Evolutionary conservation across 2,329 filamentous ascomycete species (phyloP), one percentile per base, ranked within the genome.

Genomic region (Ascocoryne sarcoides): DNA sequence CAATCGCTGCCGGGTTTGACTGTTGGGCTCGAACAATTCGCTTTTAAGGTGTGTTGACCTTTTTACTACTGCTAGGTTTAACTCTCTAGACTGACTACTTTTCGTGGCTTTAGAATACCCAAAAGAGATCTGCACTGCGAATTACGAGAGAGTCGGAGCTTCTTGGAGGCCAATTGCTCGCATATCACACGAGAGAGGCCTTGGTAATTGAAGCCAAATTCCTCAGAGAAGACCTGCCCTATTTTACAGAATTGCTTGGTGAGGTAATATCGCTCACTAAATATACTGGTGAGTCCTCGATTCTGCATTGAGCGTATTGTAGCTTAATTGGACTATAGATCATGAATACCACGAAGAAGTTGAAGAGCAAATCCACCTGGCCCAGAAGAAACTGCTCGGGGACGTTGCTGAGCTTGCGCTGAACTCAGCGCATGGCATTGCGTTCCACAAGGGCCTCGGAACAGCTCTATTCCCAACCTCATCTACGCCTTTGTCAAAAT

Each of bases 111-210:
- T 42, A 90, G 83, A 88, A 82, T 73, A 98, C 92, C 57, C 66
- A 80, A 55, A 84, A 83, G 68, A 82, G 92, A 65, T 92, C 89
- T 53, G 86, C 86, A 44, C 73, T 98, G 59, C 85, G 89, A 63
- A 95, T 98, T 65, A 84, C 82, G 61, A 84, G 92, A 71, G 92
- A 98, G 71, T 78, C 86, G 58, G 92, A 98, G 70, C 82, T 98
- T 47, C 79, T 98, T 51, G 92, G 93, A 62, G 87, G 87, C 59
- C 81, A 90, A 76, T 79, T 96, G 69, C 75, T 71, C 56, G 74
- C 90, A 52, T 86, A 84, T 66, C 88, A 95, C 70, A 89, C 87
- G 57, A 84, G 90, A 61, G 92, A 98, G 73, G 88, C 88, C 62
- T 70, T 98, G 49, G 79, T 98, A 45, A 70, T 98, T 59, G 82